Conservation (phyloP, 495 filamentous ascomycete species). For the Hypoxylon perforatum region DNA sequence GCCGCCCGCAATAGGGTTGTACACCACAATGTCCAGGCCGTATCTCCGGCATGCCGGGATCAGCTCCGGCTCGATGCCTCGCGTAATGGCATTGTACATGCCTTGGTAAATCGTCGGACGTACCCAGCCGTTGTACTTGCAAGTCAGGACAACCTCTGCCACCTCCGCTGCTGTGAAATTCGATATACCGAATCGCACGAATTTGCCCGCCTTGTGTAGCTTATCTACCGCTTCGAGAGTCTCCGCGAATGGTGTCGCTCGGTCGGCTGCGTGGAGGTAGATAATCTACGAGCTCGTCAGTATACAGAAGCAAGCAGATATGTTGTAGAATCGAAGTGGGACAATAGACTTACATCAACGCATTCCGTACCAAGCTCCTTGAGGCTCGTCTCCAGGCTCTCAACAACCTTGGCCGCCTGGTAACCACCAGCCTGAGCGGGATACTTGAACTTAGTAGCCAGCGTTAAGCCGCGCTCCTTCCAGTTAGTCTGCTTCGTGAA, state of each 20-base stretch:
- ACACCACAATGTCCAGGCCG: conserved; percentile 87
- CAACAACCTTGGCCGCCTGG: conserved; percentile 67
- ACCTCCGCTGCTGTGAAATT: conserved; percentile 94
- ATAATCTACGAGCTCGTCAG: conserved; percentile 63
- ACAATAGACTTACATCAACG: conserved; percentile 68
- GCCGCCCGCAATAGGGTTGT: conserved; percentile 87
- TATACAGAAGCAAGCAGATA: neutral
- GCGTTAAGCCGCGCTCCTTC: conserved; percentile 81
- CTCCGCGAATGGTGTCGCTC: conserved; percentile 79
- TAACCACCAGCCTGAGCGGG: conserved; percentile 69
- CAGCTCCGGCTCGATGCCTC: conserved; percentile 83
- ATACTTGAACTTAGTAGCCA: conserved; percentile 86
- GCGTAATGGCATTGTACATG: conserved; percentile 79
- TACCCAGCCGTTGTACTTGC: conserved; percentile 80
- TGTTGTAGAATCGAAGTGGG: neutral
- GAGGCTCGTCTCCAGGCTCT: conserved; percentile 72
- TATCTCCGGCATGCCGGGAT: conserved; percentile 84
- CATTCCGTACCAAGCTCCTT: conserved; percentile 77
- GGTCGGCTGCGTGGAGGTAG: conserved; percentile 89
- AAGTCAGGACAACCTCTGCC: conserved; percentile 86
- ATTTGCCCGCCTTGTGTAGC: conserved; percentile 88
- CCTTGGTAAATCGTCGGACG: conserved; percentile 73
- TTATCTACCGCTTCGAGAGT: conserved; percentile 82
- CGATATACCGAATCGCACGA: conserved; percentile 80
- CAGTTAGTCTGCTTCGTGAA: conserved; percentile 81